Conservation (phyloP, 2,329 filamentous ascomycete genomes). For the Colletotrichum sp. region DNA sequence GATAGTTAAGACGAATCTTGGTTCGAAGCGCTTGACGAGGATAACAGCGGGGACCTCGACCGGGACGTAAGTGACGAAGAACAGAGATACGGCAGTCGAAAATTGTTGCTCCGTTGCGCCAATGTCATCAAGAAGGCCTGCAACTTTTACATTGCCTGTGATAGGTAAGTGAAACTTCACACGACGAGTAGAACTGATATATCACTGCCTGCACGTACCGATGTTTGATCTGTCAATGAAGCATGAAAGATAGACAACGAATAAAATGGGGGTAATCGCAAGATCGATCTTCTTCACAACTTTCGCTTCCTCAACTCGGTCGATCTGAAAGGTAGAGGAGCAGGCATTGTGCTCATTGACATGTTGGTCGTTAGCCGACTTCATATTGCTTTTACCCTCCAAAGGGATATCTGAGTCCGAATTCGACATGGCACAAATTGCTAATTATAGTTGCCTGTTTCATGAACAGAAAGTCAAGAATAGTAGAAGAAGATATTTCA, state of each 20-base stretch:
- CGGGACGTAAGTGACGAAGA: not conserved
- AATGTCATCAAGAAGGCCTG: not conserved
- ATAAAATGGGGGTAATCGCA: not conserved
- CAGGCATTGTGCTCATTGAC: not conserved
- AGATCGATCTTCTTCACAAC: not conserved
- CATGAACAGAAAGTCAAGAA: not conserved
- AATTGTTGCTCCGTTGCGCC: not conserved
- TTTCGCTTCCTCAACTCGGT: not conserved
- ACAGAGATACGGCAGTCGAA: not conserved
- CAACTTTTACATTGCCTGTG: not conserved
- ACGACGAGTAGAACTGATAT: accelerated
- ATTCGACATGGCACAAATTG: not conserved
- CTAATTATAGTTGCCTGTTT: accelerated
- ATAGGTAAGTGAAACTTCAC: not conserved
- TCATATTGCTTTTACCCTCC: not conserved
- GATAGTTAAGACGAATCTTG: not conserved
- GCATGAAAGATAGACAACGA: not conserved
- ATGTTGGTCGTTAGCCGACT: not conserved
- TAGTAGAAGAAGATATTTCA: accelerated
- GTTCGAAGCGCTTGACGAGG: not conserved
- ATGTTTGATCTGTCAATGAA: not conserved
- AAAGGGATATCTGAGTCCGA: not conserved
- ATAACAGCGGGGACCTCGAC: not conserved
- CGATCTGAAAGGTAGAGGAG: not conserved
- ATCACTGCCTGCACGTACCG: not conserved